Percentiles rank a stretch among this genome's conserved stretches.
Evolutionary conservation across 2,329 filamentous ascomycete species (phyloP).

Genomic region (Diaporthe australafricana): DNA sequence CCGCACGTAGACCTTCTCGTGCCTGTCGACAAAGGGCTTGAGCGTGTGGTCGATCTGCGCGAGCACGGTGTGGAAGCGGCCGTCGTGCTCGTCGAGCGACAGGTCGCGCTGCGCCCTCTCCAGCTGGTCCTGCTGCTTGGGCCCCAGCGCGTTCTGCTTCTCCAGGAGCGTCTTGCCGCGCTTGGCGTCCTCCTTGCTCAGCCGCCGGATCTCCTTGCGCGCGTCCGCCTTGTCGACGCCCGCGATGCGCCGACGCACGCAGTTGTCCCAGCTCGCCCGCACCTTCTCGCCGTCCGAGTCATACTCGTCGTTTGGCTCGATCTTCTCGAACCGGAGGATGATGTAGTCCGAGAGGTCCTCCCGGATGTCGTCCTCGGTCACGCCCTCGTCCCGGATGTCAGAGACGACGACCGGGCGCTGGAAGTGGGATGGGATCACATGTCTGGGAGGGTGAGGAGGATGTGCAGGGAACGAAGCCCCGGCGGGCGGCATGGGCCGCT

Average conservation of each 20-base stretch:
- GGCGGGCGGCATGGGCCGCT: conserved; percentile 12
- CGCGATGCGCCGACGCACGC: conserved; percentile 47
- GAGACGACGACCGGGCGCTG: conserved; percentile 42
- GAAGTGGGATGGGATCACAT: conserved; percentile 31
- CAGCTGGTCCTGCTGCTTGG: conserved; percentile 55
- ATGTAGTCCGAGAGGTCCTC: conserved; percentile 54
- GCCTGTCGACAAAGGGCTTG: conserved; percentile 35
- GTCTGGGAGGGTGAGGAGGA: conserved; percentile 24
- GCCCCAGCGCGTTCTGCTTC: conserved; percentile 43
- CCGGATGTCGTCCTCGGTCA: conserved; percentile 53
- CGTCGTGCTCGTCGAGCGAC: conserved; percentile 49
- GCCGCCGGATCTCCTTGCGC: conserved; percentile 49
- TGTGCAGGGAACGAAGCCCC: neutral
- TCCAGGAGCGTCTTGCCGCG: conserved; percentile 42
- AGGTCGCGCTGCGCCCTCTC: conserved; percentile 52
- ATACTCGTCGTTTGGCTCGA: conserved; percentile 45
- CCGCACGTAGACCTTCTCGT: conserved; percentile 28
- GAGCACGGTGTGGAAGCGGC: conserved; percentile 54
- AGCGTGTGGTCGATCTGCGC: conserved; percentile 58
- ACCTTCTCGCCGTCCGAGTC: conserved; percentile 50
- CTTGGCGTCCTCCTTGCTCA: conserved; percentile 55
- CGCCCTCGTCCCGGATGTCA: conserved; percentile 52
- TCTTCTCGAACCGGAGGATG: conserved; percentile 57
- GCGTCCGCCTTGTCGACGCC: conserved; percentile 53
- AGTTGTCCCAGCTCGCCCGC: conserved; percentile 55